These are phyloP conservation scores for Spirogloea muscicola DNA, from an alignment of 139 green algal genomes.

Conservation along the genomic window DNA sequence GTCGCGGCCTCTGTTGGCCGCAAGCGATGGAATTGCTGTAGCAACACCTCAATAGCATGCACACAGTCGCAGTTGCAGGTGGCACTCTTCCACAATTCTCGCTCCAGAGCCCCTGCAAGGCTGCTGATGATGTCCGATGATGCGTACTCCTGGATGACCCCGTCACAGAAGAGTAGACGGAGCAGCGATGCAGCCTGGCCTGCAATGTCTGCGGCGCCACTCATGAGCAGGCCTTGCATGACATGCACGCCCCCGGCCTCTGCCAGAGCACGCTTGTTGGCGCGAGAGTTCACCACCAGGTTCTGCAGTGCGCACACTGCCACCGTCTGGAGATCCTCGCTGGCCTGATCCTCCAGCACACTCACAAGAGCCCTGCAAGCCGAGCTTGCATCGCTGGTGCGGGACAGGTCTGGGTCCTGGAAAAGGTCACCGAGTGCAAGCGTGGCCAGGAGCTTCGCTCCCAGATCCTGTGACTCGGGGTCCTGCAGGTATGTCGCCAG, in stretches of 20 bases:
- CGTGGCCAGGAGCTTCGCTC: conserved; percentile 13
- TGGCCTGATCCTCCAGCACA: conserved; percentile 22
- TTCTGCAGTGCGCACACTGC: conserved; percentile 32
- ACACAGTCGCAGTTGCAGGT: conserved; percentile 9
- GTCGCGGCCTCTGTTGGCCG: conserved; percentile 5
- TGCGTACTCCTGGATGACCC: conserved; percentile 28
- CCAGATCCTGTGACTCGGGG: conserved; percentile 14
- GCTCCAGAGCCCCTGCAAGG: conserved; percentile 13
- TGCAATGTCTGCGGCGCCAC: not conserved
- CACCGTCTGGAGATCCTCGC: conserved; percentile 36
- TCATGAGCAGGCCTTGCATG: conserved; percentile 18
- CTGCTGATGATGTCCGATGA: conserved; percentile 11
- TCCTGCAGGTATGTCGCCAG: conserved; percentile 35
- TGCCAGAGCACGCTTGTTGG: conserved; percentile 31
- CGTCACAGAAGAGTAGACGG: conserved; percentile 18
- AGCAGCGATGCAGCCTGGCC: conserved; percentile 5
- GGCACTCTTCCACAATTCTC: conserved; percentile 15
- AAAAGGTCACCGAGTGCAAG: conserved; percentile 30
- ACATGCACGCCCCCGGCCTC: conserved; percentile 16
- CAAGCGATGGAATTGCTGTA: conserved; percentile 16
- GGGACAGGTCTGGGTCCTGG: conserved; percentile 12
- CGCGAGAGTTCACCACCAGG: conserved; percentile 8
- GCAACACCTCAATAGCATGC: conserved; percentile 15
- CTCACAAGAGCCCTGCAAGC: conserved; percentile 23
- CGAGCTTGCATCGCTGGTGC: not conserved